These are phyloP conservation scores for Vicia sativa DNA, from an alignment of 306 rosid species.

Conservation along the genomic window DNA sequence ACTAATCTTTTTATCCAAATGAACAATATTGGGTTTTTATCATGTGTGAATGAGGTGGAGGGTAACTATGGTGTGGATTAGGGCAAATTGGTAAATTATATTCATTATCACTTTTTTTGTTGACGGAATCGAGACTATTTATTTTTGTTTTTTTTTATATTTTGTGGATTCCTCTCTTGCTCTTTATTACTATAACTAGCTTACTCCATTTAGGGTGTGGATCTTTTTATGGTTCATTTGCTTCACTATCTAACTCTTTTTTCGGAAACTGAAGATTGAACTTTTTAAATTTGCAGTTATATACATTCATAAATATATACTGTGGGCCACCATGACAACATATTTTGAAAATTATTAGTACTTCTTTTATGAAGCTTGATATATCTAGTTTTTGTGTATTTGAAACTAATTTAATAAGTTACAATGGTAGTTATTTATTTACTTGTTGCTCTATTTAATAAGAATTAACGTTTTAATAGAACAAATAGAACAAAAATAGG, in stretches of 20 bases:
- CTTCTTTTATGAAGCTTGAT: background rate
- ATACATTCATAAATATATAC: conserved; percentile 46
- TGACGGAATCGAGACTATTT: background rate
- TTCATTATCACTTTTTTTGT: background rate
- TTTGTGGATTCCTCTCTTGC: background rate
- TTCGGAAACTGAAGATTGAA: conserved; percentile 37
- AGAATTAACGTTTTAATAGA: too few species aligned
- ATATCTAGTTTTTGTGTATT: too few species aligned
- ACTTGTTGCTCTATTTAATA: too few species aligned
- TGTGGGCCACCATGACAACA: conserved; percentile 50
- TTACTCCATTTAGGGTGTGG: background rate
- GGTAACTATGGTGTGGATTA: background rate
- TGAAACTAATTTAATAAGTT: too few species aligned
- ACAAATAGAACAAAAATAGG: too few species aligned
- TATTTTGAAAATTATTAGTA: conserved; percentile 39
- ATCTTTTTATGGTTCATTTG: background rate
- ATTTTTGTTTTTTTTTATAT: background rate
- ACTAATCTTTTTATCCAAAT: conserved; percentile 13
- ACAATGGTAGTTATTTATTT: too few species aligned
- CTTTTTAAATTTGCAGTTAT: conserved; percentile 43
- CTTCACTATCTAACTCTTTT: conserved; percentile 28
- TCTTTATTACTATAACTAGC: background rate
- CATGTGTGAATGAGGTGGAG: conserved; percentile 42
- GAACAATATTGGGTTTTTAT: conserved; percentile 35
- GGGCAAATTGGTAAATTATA: conserved; percentile 36